Base-by-base conservation (phyloP, 345 rosid genomes). In the Punica granatum region DNA sequence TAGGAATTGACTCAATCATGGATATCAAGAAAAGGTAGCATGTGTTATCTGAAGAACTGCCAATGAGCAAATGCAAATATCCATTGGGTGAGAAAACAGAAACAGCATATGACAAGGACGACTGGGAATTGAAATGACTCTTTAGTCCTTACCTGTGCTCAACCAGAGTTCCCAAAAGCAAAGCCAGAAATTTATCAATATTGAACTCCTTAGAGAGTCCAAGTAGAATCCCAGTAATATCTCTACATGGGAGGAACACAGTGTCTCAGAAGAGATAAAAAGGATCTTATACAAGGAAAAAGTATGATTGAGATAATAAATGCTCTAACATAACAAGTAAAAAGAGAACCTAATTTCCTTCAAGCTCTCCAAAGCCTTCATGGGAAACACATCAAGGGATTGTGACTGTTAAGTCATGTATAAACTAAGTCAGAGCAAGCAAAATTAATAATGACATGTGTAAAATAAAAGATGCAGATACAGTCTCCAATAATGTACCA, bases 151-250 rank as follows among this genome's bases (percentile, higher is more conserved):
- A 94, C 98, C 99, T 85, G 82, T 74, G 73, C 67, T 82, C 85
- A 58, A 85, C 81, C 62, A 94, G 67, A 72, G 95, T 81, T 62
- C 74, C 85, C 77, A 94, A 37, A 71, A 94, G 73, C 69, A 84
- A 69, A 37, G 77, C 78, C 71, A 91, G 77, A 82, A 94, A 94
- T 64, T 72, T 87, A 74, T 89, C 91, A 35, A 88, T 80, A 67
- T 85, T 85, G 74, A 87, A 94, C 77, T 85, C 95, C 74, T 79
- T 74, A 32, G 95, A 88, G 64, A 94, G 73, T 67, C 76, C 88
- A 72, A 72, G 68, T 69, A 94, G 91, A 74, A 88, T 73, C 59
- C 75, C 86, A 53, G 82, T 74, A 62, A 88, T 72, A 74, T 84
- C 88, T 82, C 99, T 94, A 66, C 63, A 70, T 66, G 73, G 64